Evolutionary conservation across 352 stramenopile species (phyloP), one percentile per base, ranked within the genome.

Genomic region (Globisporangium polare): DNA sequence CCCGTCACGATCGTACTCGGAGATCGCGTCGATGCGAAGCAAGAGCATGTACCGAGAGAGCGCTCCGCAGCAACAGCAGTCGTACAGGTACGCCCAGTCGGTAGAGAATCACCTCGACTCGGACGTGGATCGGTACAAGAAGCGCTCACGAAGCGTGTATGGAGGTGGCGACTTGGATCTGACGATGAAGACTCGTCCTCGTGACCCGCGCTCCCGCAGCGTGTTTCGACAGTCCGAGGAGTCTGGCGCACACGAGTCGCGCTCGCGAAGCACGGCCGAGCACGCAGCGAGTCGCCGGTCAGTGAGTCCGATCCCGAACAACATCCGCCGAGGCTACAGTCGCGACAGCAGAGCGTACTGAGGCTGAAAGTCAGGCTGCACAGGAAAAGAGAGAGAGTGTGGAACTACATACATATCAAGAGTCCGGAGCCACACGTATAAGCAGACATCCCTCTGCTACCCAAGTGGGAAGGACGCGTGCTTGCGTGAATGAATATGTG

Each of bases 131-230:
- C 58, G 65, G 7, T 71, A 61, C 12, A 57, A 71, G 27, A 70
- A 73, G 43, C 73, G 70, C 4, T 73, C 71, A 3, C 68, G 60
- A 13, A 80, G 69, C 27, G 67, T 73, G 41, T 80, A 65, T 31
- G 47, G 70, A 33, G 56, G 7, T 8, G 49, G 5, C 9, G 49
- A 55, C 29, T 26, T 62, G 17, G 60, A 73, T 35, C 29, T 47
- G n/a, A 5, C 13, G 4, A 62, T 74, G 60, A 45, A 58, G 5
- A 61, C 72, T n/a, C 68, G 27, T n/a, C 59, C 67, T 10, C 61
- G 62, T 20, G 72, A 80, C 13, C 63, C 72, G 56, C 24, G 24
- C 54, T 35, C 63, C 59, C 41, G 41, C 58, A n/a, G 67, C 60
- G 51, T 75, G 53, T 17, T 77, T 65, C 43, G 67, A 66, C 56